Evolutionary conservation across 108 stramenopile species (phyloP), one percentile per base, ranked within the genome.

Genomic region (Skeletonema marinoi): DNA sequence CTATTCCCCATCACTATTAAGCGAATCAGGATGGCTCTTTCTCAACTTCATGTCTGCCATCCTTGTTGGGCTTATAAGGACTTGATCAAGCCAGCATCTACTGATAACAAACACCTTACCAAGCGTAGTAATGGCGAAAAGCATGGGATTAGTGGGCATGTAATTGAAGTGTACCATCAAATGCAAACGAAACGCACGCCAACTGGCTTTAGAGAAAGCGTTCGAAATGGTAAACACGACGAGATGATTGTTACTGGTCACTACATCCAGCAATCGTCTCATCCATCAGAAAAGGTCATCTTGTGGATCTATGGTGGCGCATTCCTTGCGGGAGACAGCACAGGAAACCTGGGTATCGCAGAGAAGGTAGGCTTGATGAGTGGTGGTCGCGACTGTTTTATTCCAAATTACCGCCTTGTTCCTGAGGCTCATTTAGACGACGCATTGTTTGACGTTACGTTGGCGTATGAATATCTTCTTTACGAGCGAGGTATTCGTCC

Each of bases 301-400:
- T 88, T 90, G 73, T 94, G 90, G 90, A 67, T 94, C 5, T 94
- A 87, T 50, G 93, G 93, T 46, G 93, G 93, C 13, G 93, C 93
- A 38, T 94, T 85, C 78, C 60, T 94, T 32, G 85, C 81, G 14
- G 93, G 93, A 50, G 89, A 92, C 69, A 75, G 70, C 30, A 66
- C 75, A 42, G 93, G 93, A 32, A 93, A 93, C 82, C 48, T 85
- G 32, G 70, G 82, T 11, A 73, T 66, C 60, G 79, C 83, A 21
- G 80, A 84, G 44, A 81, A 84, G 71, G 80, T 80, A 76, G 83
- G 83, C 19, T 61, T 84, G 75, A 39, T 80, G 54, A 70, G 74
- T 54, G 75, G 66, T 63, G 71, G 80, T 70, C 51, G 78, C 14
- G 90, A 93, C 80, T 87, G 91, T 9, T 93, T 93, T 77, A 71